Evolutionary conservation across 331 rosid genomes (phyloP).

Genomic region (Quercus phellos): DNA sequence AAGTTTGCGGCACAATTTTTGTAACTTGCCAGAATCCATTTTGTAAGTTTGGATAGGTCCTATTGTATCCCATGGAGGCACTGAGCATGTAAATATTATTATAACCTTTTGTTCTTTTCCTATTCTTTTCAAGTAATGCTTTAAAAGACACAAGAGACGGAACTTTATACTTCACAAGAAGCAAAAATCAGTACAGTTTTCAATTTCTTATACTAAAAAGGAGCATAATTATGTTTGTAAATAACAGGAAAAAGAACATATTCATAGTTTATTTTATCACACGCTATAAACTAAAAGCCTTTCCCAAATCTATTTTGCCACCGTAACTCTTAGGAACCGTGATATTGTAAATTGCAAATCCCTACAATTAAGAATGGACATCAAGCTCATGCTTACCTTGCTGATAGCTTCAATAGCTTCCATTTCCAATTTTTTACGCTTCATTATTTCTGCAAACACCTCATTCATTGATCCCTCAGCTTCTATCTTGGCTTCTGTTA

Average conservation of each 20-base stretch:
- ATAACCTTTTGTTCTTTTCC: background rate
- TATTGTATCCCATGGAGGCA: background rate
- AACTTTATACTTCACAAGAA: background rate
- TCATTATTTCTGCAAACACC: conserved; percentile 30
- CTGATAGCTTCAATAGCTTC: conserved; percentile 52
- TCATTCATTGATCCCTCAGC: conserved; percentile 41
- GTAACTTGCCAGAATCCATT: background rate
- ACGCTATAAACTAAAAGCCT: background rate
- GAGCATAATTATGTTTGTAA: conserved; percentile 6
- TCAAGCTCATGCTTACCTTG: conserved; percentile 43
- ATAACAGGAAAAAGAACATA: conserved; percentile 1
- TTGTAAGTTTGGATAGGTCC: background rate
- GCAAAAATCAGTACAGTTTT: conserved; percentile 8
- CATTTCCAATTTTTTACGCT: conserved; percentile 46
- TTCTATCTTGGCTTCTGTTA: conserved; percentile 44
- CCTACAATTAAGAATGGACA: background rate
- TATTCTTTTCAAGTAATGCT: background rate
- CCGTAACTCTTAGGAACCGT: background rate
- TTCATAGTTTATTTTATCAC: background rate
- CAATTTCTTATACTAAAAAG: conserved; percentile 3
- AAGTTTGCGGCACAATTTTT: background rate
- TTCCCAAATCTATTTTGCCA: background rate
- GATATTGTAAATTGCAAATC: background rate
- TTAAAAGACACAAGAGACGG: background rate
- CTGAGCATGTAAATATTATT: background rate